Evolutionary conservation across 2,329 filamentous ascomycete genomes (phyloP).

Genomic region (Lecanicillium sp.): DNA sequence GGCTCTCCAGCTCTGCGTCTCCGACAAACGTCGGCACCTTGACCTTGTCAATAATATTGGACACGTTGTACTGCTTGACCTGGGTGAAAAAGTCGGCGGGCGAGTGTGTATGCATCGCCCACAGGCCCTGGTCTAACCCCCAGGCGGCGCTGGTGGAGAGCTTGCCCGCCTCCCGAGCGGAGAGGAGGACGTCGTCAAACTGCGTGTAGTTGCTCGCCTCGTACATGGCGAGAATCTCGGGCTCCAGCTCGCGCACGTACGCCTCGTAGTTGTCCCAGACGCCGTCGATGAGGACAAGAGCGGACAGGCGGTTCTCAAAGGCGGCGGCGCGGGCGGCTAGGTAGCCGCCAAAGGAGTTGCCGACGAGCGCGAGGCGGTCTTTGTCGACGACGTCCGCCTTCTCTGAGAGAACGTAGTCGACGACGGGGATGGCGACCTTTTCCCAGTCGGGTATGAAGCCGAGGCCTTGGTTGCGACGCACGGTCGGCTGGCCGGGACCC

Average conservation of each 20-base stretch:
- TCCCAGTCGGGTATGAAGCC: constrained; percentile 39
- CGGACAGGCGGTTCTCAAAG: constrained; percentile 32
- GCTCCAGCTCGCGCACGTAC: background rate
- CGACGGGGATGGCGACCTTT: constrained; percentile 27
- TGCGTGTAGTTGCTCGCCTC: constrained; percentile 4
- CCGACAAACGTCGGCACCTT: constrained; percentile 6
- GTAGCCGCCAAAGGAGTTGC: constrained; percentile 33
- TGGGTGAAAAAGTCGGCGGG: constrained; percentile 4
- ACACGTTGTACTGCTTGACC: constrained; percentile 5
- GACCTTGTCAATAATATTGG: constrained; percentile 1
- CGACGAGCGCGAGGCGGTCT: constrained; percentile 27
- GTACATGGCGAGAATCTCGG: constrained; percentile 2
- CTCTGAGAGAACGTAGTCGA: constrained; percentile 26
- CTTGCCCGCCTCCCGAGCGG: background rate
- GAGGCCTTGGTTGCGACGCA: constrained; percentile 30
- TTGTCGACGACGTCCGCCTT: constrained; percentile 20
- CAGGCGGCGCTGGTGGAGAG: constrained; percentile 2
- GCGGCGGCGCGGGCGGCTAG: constrained; percentile 32
- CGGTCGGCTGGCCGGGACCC: constrained; percentile 35
- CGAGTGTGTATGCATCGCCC: constrained; percentile 7
- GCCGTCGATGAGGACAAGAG: constrained; percentile 25
- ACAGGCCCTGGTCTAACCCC: constrained; percentile 7
- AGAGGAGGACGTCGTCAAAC: constrained; percentile 4
- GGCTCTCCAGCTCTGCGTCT: constrained; percentile 1
- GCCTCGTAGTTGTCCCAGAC: constrained; percentile 16